Base-by-base conservation (phyloP, 2,329 filamentous ascomycete genomes). In the Scytalidium sp. region DNA sequence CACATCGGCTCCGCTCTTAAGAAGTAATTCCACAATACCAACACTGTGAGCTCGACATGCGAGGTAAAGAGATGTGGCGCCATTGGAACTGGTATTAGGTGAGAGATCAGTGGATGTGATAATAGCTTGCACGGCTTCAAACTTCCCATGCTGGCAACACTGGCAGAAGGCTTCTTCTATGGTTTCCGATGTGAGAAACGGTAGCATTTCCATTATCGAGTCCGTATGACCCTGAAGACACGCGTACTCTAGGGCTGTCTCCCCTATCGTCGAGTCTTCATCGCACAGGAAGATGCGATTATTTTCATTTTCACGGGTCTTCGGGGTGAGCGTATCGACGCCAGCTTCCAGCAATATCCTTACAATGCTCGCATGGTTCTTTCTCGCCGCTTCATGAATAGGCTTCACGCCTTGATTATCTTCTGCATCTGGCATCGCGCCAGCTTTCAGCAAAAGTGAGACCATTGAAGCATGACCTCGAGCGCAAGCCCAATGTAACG, bases 291-390 rank as follows among this genome's bases (percentile, higher is more conserved):
- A 36, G 49, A 49, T 39, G 52, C 29, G 3, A 19, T 27, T 22
- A 41, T 45, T 40, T 10, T 46, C 13, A n/a, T 53, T 54, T 22
- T 63, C 55, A 6, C 45, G 19, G 3, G 56, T 59, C 47, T 65
- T 68, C 3, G 46, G 11, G 0, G 64, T 64, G 3, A 68, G 45
- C 0, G 68, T 65, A 32, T 67, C 52, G 1, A 69, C 66, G 10
- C 70, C 71, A 19, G 68, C 67, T 7, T 62, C 52, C 3, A 74
- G 50, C 3, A 74, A 54, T 1, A 59, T 47, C 15, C 47, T 51
- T 3, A 69, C 58, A 23, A 61, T 63, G 5, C 52, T 53, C 3
- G 51, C 45, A 48, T 67, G 61, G 32, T 70, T 69, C 8, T 53
- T 58, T 3, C 5, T 50, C 2, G 68, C 67, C 5, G 70, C 70